phyloP scores from a whole-genome alignment of 2,329 filamentous ascomycete genomes.

The Ceratocystis ficicola region DNA sequence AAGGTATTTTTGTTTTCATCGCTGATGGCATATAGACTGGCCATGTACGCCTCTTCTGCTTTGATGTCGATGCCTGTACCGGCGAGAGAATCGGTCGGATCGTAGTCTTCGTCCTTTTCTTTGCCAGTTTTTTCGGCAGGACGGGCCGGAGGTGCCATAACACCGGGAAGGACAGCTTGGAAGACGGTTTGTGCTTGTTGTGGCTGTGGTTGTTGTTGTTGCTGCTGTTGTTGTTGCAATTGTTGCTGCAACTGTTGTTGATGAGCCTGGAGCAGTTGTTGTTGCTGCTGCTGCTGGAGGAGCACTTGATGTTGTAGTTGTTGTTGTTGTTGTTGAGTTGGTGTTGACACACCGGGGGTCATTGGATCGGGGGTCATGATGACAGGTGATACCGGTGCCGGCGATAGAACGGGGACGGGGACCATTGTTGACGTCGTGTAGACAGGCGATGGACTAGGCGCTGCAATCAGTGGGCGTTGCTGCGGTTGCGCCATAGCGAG shows the following conservation, averaged over 20 bases:
- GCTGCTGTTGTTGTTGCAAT: conserved; percentile 9
- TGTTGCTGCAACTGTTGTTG: conserved; percentile 17
- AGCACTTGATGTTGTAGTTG: conserved; percentile 13
- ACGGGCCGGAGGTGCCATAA: conserved; percentile 49
- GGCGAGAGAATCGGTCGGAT: conserved; percentile 70
- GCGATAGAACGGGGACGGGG: conserved; percentile 22
- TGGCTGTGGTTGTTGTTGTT: not conserved
- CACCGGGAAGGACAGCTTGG: conserved; percentile 28
- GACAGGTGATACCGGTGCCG: conserved; percentile 18
- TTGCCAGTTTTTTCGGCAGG: conserved; percentile 51
- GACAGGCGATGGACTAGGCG: conserved; percentile 17
- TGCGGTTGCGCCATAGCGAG: conserved; percentile 23
- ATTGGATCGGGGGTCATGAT: conserved; percentile 19
- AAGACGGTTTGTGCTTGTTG: conserved; percentile 13
- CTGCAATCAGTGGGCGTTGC: conserved; percentile 16
- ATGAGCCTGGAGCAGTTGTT: conserved; percentile 10
- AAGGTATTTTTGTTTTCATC: conserved; percentile 28
- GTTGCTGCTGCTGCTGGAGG: conserved; percentile 17
- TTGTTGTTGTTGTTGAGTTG: conserved; percentile 15
- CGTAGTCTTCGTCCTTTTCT: conserved; percentile 52
- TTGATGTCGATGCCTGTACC: conserved; percentile 78
- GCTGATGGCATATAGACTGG: conserved; percentile 43
- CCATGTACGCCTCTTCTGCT: conserved; percentile 73
- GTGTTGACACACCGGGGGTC: conserved; percentile 14
- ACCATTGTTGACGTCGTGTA: conserved; percentile 25